Evolutionary conservation across 495 filamentous ascomycete genomes (phyloP), one percentile per base, ranked within the genome.

Genomic region (Talaromyces adpressus): DNA sequence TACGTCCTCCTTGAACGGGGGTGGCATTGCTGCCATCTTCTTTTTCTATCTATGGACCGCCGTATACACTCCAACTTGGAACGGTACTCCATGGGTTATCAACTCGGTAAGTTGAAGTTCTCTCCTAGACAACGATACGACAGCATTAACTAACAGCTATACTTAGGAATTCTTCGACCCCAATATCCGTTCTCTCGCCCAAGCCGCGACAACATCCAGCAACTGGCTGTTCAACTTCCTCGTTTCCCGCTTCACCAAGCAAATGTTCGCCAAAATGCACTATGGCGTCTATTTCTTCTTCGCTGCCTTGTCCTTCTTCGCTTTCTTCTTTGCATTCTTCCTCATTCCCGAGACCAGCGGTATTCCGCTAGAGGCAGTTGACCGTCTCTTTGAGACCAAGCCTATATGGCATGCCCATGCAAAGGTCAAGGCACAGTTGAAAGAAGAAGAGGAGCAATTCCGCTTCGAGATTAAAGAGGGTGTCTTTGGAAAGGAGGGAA

Each of bases 261-360:
- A 92, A 68, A 91, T 91, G 86, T 91, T 92, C 73, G 71, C 81
- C 45, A 77, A 75, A 41, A 88, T 91, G 82, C 79, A 78, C 32
- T 89, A 88, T 67, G 89, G 87, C 22, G 88, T 90, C 3, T 92
- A 90, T 75, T 89, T 91, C 73, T 90, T 91, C 79, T 92, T 92
- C 66, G 87, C 87, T 2, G 36, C 36, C 36, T 39, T 39, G 36
- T 82, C 82, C 2, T 74, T 91, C 65, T 90, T 90, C 86, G 77
- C 89, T 12, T 66, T 84, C 12, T 87, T 85, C 65, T 92, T 90
- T 67, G 83, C 89, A 34, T 88, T 79, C 77, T 84, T 88, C 70
- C 80, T 81, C 36, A 77, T 90, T 2, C 87, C 87, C 1, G 88
- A 90, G 76, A 91, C 87, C 4, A 85, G 82, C 16, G 84, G 85